Base-by-base conservation (phyloP, 495 filamentous ascomycete species). In the Hyaloscypha finlandica region DNA sequence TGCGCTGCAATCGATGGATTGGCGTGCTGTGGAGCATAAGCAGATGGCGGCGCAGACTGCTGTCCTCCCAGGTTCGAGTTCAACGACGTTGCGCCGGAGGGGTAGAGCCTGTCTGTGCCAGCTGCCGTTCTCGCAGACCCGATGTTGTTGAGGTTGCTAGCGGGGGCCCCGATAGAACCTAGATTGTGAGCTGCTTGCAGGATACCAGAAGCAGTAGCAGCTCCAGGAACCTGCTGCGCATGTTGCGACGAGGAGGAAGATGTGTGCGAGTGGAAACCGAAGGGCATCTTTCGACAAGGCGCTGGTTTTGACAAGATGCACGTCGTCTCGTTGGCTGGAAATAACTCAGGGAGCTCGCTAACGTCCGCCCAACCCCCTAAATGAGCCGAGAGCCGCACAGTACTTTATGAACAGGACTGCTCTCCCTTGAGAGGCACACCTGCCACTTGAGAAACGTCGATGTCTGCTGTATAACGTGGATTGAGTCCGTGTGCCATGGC, bases 161-260 rank as follows among this genome's bases (percentile, higher is more conserved):
- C 69, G 12, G 80, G 80, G 66, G 82, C 80, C 66, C 81, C 82
- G 68, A 83, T 78, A 56, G 78, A 82, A 71, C 78, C 80, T 73
- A 84, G 70, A 55, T 77, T 70, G 68, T 80, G 79, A 32, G 81
- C 77, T 45, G 78, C 77, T 70, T 82, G 78, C 66, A 75, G 78
- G 61, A 71, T 61, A 54, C 70, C 71, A 45, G 73, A 69, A 20
- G 64, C 68, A 45, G 73, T 67, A 20, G 64, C 68, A 66, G 73
- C 73, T 22, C 70, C 67, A 12, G 63, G 51, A 19, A 66, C 63
- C 16, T 67, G 54, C 56, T 70, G 68, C 29, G 61, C 55, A 45
- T 67, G 60, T 64, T 68, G 67, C 51, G 67, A 67, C 8, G 63
- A 63, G 30, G 60, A 61, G 4, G 70, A 25, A 25, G 25, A 72